Evolutionary conservation across 106 monocot species (phyloP), one percentile per base, ranked within the genome.

Genomic region (Acorus gramineus): DNA sequence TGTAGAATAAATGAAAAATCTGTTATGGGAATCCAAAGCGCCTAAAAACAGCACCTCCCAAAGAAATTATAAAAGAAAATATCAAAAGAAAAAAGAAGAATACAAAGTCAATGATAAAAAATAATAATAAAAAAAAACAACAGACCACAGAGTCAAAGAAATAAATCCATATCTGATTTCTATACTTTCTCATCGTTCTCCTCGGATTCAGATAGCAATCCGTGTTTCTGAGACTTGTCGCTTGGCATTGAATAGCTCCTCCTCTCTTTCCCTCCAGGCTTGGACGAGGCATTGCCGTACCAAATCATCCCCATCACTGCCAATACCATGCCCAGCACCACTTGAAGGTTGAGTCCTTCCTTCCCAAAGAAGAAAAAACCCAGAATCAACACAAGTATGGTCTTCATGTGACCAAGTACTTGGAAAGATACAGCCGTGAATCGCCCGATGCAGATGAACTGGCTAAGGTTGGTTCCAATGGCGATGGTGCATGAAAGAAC

Each of bases 341-440:
- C 86, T 11, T 86, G 86, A 13, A 86, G 68, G 55, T 86, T 86
- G 12, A 86, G 64, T 49, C 82, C 86, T 61, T 82, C 86, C 55
- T 70, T 82, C 6, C 86, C 86, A 47, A 86, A 86, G 51, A 86
- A 86, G 11, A 74, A 54, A 74, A 79, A 79, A 3, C 74, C 74
- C 60, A 79, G 47, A 10, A 79, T n/a, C 59, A 86, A 74, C 0
- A 86, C 86, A 45, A 86, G 74, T 49, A 86, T 82, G 11, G 86
- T 86, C 68, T 86, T 86, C 86, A 86, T 86, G 61, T 86, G 86
- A 57, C 86, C 86, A 2, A 86, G 61, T 3, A 82, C 86, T 73
- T 86, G 86, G 64, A 86, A 86, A 4, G 86, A 82, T 11, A 86
- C 86, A 4, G 86, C 86, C 5, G 86, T 79, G 75, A 86, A 86